These are phyloP conservation scores for Cyclocybe cylindracea DNA, from an alignment of 768 basidiomycete species.

Conservation along the genomic window DNA sequence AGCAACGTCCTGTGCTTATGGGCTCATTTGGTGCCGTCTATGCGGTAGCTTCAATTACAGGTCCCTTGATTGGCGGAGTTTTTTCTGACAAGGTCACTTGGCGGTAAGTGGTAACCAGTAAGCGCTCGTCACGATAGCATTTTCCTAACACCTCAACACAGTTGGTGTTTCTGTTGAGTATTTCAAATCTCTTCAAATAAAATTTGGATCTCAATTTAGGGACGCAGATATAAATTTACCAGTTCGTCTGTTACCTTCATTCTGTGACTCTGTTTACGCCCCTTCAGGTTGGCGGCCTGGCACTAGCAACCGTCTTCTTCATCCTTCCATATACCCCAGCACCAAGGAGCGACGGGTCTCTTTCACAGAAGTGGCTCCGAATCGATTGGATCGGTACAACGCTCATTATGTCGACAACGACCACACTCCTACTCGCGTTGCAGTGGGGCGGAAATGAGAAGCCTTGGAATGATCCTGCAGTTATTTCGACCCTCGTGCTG, in stretches of 20 bases:
- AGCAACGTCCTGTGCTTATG: slow-evolving; percentile 20
- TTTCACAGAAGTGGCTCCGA: slow-evolving; percentile 24
- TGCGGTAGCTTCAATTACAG: slow-evolving; percentile 32
- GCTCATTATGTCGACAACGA: slow-evolving; percentile 35
- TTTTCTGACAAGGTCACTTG: slow-evolving; percentile 27
- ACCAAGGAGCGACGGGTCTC: slow-evolving; percentile 3
- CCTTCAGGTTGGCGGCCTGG: no score
- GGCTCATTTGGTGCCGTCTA: slow-evolving; percentile 30
- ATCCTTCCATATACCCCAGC: not conserved
- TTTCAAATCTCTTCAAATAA: no score
- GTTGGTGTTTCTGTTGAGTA: no score
- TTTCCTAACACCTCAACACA: slow-evolving; percentile 4
- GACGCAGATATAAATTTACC: no score
- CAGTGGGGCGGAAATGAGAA: slow-evolving; percentile 50
- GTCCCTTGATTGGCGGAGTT: slow-evolving; percentile 35
- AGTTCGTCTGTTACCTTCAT: no score
- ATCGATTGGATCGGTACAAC: slow-evolving; percentile 36
- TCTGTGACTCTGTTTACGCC: no score
- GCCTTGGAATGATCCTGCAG: slow-evolving; percentile 41
- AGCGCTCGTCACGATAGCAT: not conserved
- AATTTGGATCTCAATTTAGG: no score
- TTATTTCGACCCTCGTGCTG: slow-evolving; percentile 23
- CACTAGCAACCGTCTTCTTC: no score
- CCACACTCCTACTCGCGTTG: slow-evolving; percentile 41
- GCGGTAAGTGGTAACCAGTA: not conserved